These are phyloP conservation scores for Elsinoe perseae DNA, from an alignment of 2,329 filamentous ascomycete species.

Conservation along the genomic window DNA sequence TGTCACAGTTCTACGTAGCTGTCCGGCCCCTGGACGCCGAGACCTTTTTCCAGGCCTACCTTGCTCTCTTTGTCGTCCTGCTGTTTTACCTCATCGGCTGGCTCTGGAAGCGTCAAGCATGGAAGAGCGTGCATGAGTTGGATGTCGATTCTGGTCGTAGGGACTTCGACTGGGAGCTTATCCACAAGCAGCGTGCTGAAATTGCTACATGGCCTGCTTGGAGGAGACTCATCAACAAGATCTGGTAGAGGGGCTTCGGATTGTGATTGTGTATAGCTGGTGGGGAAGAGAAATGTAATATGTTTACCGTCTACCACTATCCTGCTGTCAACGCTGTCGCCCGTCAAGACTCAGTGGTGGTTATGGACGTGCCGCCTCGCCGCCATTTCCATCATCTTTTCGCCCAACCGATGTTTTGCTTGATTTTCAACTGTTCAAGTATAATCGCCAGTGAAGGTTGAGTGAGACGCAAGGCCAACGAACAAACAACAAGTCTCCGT, in stretches of 20 bases:
- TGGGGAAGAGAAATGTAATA: neutral
- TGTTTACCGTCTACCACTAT: neutral
- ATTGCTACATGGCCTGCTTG: slow-evolving; percentile 47
- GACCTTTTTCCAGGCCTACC: slow-evolving; percentile 49
- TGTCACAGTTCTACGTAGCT: slow-evolving; percentile 41
- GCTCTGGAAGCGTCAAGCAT: slow-evolving; percentile 57
- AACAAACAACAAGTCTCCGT: too few species aligned
- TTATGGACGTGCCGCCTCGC: too few species aligned
- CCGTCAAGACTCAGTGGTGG: too few species aligned
- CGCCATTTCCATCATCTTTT: too few species aligned
- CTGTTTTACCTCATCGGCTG: slow-evolving; percentile 49
- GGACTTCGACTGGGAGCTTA: slow-evolving; percentile 57
- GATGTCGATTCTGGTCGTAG: slow-evolving; percentile 60
- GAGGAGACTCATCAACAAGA: slow-evolving; percentile 30
- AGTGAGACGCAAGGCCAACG: too few species aligned
- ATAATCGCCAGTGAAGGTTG: too few species aligned
- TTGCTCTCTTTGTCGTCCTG: slow-evolving; percentile 48
- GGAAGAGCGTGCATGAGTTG: slow-evolving; percentile 52
- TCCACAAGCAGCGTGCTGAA: slow-evolving; percentile 48
- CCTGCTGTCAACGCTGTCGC: neutral
- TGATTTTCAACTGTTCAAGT: too few species aligned
- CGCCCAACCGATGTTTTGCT: too few species aligned
- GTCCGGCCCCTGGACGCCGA: slow-evolving; percentile 38
- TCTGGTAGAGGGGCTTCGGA: slow-evolving; percentile 20
- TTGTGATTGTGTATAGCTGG: neutral